Conservation (phyloP, 2,329 filamentous ascomycete genomes). For the Magnaporthiopsis rhizophila region DNA sequence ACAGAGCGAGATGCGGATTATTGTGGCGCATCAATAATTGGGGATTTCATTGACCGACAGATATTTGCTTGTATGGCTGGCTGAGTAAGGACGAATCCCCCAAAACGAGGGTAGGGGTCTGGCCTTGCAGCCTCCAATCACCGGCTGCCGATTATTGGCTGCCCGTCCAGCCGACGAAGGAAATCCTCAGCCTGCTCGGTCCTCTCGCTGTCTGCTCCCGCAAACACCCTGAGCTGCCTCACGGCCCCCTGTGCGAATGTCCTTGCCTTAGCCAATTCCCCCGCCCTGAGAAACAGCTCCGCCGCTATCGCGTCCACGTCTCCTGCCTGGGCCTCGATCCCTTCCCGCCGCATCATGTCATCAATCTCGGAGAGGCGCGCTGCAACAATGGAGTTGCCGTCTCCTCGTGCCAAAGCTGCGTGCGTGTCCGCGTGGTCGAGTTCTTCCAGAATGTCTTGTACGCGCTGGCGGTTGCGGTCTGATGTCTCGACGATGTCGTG, state of each 20-base stretch:
- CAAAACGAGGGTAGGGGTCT: too few relatives aligned
- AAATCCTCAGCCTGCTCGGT: slow-evolving; percentile 4
- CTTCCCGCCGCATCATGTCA: slow-evolving; percentile 14
- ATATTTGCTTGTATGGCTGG: too few relatives aligned
- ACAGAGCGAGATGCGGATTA: too few relatives aligned
- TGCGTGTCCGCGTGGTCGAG: slow-evolving; percentile 9
- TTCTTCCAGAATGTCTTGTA: slow-evolving; percentile 15
- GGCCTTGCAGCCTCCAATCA: not conserved
- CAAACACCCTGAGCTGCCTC: not conserved
- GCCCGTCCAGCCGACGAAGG: not conserved
- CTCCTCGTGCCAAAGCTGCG: not conserved
- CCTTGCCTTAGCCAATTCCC: slow-evolving; percentile 11
- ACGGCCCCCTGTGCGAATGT: slow-evolving; percentile 10
- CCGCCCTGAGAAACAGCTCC: slow-evolving; percentile 14
- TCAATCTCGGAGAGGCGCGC: slow-evolving; percentile 14
- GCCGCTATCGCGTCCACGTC: slow-evolving; percentile 16
- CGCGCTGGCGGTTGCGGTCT: slow-evolving; percentile 15
- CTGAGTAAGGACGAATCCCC: too few relatives aligned
- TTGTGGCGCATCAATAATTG: too few relatives aligned
- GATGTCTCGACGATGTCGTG: slow-evolving; percentile 10
- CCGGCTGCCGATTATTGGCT: not conserved
- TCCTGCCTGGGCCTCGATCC: slow-evolving; percentile 17
- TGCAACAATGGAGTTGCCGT: slow-evolving; percentile 2
- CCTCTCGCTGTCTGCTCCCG: slow-evolving; percentile 3
- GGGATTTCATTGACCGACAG: too few relatives aligned